Evolutionary conservation across 164 flowering plant genomes (phyloP).

Genomic region (Vitis labrusca): DNA sequence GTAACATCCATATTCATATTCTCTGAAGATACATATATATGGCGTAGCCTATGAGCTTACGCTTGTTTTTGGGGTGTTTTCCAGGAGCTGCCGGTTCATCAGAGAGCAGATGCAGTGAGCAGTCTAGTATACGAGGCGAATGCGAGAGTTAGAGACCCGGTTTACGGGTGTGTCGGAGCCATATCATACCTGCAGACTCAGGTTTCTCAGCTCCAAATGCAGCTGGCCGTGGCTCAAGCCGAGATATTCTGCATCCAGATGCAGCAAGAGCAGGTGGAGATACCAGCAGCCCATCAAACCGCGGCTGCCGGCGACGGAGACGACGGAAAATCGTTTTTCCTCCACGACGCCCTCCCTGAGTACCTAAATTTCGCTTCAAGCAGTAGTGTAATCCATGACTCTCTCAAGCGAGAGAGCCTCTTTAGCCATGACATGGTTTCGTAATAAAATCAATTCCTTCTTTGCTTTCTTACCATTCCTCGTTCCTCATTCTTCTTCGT

Average conservation of each 20-base stretch:
- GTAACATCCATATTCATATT: too few relatives aligned
- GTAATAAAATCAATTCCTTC: slow-evolving; percentile 6
- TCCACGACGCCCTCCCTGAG: slow-evolving; percentile 27
- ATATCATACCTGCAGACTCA: slow-evolving; percentile 73
- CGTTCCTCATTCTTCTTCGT: too few relatives aligned
- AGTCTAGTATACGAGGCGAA: slow-evolving; percentile 72
- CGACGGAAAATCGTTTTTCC: slow-evolving; percentile 27
- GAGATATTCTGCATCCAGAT: slow-evolving; percentile 81
- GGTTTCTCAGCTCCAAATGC: slow-evolving; percentile 74
- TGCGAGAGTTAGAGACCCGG: slow-evolving; percentile 68
- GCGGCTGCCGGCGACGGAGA: slow-evolving; percentile 5
- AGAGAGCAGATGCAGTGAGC: slow-evolving; percentile 68
- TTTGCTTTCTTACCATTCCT: too few relatives aligned
- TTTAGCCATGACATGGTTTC: slow-evolving; percentile 52
- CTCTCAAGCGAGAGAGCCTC: slow-evolving; percentile 39
- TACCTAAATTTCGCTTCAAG: slow-evolving; percentile 37
- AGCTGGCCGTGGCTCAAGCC: slow-evolving; percentile 75
- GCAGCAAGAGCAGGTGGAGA: slow-evolving; percentile 53
- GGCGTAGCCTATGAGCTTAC: not conserved
- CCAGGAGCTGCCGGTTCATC: slow-evolving; percentile 63
- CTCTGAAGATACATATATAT: too few relatives aligned
- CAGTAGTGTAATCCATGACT: slow-evolving; percentile 42
- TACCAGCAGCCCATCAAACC: too few relatives aligned
- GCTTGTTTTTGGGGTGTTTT: not conserved
- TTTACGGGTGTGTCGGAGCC: slow-evolving; percentile 80